phyloP scores from a whole-genome alignment of 495 filamentous ascomycete genomes.

The Glarea lozoyensis region DNA sequence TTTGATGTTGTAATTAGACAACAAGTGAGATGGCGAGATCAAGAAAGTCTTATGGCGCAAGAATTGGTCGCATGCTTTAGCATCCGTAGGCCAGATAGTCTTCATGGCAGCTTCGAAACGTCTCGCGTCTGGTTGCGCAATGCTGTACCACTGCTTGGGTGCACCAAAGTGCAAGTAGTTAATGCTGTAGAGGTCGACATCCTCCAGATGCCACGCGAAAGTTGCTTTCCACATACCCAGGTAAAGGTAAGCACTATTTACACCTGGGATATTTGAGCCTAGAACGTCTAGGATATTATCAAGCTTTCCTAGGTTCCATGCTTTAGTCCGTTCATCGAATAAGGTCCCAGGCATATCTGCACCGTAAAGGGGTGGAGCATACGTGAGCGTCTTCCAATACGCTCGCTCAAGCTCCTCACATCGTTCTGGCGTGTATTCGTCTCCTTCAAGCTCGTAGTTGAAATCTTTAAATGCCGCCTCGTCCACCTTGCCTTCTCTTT shows the following conservation, averaged over 20 bases:
- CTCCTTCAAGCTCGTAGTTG: constrained; percentile 76
- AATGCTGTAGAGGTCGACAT: constrained; percentile 98
- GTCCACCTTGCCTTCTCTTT: constrained; percentile 64
- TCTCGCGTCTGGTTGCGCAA: constrained; percentile 90
- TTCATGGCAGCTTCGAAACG: constrained; percentile 94
- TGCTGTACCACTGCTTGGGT: constrained; percentile 99
- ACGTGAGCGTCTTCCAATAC: constrained; percentile 95
- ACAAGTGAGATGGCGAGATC: constrained; percentile 84
- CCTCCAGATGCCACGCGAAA: constrained; percentile 97
- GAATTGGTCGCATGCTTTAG: constrained; percentile 96
- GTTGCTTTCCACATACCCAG: constrained; percentile 99
- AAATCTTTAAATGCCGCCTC: constrained; percentile 82
- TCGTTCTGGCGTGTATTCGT: constrained; percentile 82
- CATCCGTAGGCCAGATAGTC: constrained; percentile 87
- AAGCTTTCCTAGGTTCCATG: constrained; percentile 92
- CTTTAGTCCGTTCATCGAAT: constrained; percentile 78
- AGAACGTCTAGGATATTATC: constrained; percentile 90
- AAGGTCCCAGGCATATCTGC: constrained; percentile 94
- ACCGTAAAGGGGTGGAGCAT: constrained; percentile 88
- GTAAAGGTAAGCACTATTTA: constrained; percentile 98
- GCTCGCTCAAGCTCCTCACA: constrained; percentile 88
- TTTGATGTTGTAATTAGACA: constrained; percentile 81
- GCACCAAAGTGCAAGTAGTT: constrained; percentile 99
- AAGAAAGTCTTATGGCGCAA: constrained; percentile 96
- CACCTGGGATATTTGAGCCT: constrained; percentile 89